Evolutionary conservation across 2,329 filamentous ascomycete genomes (phyloP).

Genomic region (Bipolaris sorokiniana): DNA sequence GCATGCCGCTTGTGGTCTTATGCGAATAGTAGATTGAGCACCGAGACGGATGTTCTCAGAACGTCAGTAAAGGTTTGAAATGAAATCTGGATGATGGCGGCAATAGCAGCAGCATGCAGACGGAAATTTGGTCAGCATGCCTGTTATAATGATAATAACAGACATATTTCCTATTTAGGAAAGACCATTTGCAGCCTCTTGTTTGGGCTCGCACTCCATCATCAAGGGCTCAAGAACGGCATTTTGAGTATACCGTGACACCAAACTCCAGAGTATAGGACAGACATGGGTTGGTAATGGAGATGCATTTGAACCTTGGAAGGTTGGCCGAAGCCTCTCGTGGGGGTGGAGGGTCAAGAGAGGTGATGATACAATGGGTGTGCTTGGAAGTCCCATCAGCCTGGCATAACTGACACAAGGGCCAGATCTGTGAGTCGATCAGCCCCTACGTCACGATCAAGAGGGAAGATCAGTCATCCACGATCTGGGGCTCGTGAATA

Average conservation of each 20-base stretch:
- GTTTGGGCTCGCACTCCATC: neutral
- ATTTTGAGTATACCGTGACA: no score
- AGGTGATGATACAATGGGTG: neutral
- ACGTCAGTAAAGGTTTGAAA: neutral
- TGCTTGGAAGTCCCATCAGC: neutral
- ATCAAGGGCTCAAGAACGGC: no score
- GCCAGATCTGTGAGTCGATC: neutral
- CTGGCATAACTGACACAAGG: neutral
- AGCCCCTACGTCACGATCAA: neutral
- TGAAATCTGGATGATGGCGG: neutral
- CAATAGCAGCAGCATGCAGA: neutral
- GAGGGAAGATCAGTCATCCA: neutral
- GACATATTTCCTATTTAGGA: neutral
- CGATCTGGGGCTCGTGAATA: no score
- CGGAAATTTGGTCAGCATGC: neutral
- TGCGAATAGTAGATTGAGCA: neutral
- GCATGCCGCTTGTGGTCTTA: neutral
- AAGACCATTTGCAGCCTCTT: neutral
- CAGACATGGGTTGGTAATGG: no score
- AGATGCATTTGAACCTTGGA: neutral
- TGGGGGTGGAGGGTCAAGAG: neutral
- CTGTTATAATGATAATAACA: neutral
- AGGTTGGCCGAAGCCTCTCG: neutral
- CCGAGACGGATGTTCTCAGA: neutral
- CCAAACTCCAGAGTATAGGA: no score